These are phyloP conservation scores for Aspergillus haitiensis DNA, from an alignment of 495 filamentous ascomycete species.

Conservation along the genomic window DNA sequence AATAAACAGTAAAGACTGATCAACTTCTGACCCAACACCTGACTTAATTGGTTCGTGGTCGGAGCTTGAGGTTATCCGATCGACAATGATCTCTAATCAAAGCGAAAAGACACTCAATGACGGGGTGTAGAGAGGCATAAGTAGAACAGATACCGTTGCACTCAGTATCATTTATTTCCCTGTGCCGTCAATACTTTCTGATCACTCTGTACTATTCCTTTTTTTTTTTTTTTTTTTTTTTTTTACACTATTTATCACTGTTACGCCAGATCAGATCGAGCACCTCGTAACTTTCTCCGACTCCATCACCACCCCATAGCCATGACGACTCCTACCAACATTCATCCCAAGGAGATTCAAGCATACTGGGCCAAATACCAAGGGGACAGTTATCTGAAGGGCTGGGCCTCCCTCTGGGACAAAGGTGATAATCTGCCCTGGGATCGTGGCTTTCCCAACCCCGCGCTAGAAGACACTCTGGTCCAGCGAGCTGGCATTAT, in stretches of 20 bases:
- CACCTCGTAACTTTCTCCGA: no score
- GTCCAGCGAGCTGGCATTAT: constrained; percentile 46
- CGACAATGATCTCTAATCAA: constrained; percentile 6
- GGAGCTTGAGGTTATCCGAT: constrained; percentile 17
- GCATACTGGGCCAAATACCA: constrained; percentile 25
- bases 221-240: constrained; percentile 17
- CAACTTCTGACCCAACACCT: constrained; percentile 13
- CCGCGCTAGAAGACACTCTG: constrained; percentile 66
- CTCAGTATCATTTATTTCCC: background rate
- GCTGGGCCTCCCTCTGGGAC: constrained; percentile 66
- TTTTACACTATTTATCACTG: constrained; percentile 19
- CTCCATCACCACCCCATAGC: constrained; percentile 17
- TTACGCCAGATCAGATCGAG: constrained; percentile 16
- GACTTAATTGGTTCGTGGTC: constrained; percentile 19
- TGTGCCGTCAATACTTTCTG: constrained; percentile 12
- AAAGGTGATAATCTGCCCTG: constrained; percentile 62
- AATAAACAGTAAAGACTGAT: constrained; percentile 21
- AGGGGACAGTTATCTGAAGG: constrained; percentile 35
- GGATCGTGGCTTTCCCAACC: constrained; percentile 65
- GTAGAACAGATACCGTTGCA: background rate
- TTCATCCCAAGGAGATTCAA: constrained; percentile 29
- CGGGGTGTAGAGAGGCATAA: background rate
- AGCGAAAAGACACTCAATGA: background rate
- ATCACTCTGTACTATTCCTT: constrained; percentile 16
- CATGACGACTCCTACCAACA: constrained; percentile 28